These are phyloP conservation scores for Nannochloropsis gaditana DNA, from an alignment of 108 stramenopile genomes.

Conservation along the genomic window DNA sequence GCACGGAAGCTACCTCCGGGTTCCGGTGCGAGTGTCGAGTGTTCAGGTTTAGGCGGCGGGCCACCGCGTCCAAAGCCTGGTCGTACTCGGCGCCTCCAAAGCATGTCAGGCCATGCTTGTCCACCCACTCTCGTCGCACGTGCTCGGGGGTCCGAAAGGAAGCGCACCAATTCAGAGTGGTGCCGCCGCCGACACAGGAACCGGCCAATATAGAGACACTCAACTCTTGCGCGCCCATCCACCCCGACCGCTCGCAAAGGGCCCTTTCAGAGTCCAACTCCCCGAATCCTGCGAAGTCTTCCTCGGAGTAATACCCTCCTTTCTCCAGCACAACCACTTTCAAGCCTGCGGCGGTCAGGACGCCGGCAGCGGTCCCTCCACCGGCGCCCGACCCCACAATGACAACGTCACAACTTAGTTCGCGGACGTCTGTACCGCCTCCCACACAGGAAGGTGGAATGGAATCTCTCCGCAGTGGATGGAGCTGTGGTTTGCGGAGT, in stretches of 20 bases:
- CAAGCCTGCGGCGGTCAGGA: conserved; percentile 49
- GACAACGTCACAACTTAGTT: conserved; percentile 49
- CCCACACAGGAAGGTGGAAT: conserved; percentile 12
- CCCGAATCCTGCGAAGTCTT: conserved; percentile 42
- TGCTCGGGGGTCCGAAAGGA: conserved; percentile 55
- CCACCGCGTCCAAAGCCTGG: conserved; percentile 45
- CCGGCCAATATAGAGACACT: conserved; percentile 55
- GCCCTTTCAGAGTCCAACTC: conserved; percentile 53
- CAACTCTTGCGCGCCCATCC: conserved; percentile 50
- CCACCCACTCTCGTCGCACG: conserved; percentile 58
- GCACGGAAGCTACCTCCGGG: conserved; percentile 23
- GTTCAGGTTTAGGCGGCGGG: conserved; percentile 47
- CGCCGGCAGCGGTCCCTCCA: conserved; percentile 53
- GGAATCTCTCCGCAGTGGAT: neutral
- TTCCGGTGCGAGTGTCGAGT: conserved; percentile 37
- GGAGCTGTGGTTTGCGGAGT: neutral
- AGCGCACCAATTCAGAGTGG: conserved; percentile 58
- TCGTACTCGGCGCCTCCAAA: conserved; percentile 54
- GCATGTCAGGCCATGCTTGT: conserved; percentile 40
- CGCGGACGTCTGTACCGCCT: neutral
- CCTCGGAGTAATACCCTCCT: conserved; percentile 41
- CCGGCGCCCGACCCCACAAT: conserved; percentile 60
- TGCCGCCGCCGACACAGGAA: conserved; percentile 59
- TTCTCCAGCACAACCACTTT: conserved; percentile 60
- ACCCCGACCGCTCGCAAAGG: conserved; percentile 47